Conservation (phyloP, 371 early-diverging fungal species). For the Mortierella sp. region DNA sequence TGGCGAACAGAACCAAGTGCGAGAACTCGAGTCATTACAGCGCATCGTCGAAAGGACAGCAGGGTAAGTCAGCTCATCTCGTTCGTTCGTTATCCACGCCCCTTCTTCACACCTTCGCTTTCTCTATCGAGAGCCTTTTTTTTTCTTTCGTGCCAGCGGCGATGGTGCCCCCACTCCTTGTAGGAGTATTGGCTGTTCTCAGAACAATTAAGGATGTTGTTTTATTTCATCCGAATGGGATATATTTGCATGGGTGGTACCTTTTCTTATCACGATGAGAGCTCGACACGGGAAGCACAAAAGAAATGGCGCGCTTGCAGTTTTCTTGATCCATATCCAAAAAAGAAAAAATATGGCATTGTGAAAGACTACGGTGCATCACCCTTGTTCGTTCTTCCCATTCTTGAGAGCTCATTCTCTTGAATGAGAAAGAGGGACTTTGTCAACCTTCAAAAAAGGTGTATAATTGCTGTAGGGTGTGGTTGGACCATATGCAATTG, state of each 20-base stretch:
- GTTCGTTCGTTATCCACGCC: background rate
- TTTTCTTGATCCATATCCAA: background rate
- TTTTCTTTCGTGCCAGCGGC: background rate
- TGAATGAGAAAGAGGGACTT: background rate
- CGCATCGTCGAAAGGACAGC: slow-evolving; percentile 56
- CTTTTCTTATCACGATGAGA: background rate
- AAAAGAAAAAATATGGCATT: background rate
- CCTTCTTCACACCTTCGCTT: background rate
- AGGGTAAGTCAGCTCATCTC: slow-evolving; percentile 29
- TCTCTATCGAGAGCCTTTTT: background rate
- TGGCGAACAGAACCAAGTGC: slow-evolving; percentile 49
- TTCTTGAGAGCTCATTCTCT: slow-evolving; percentile 12
- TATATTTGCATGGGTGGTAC: background rate
- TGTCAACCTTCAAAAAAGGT: background rate
- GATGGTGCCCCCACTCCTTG: background rate
- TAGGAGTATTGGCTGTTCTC: background rate
- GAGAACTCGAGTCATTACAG: slow-evolving; percentile 51
- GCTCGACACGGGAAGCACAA: background rate
- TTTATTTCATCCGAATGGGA: background rate
- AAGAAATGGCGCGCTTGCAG: background rate
- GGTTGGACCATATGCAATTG: slow-evolving; percentile 6
- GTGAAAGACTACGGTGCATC: background rate
- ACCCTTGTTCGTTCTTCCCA: background rate
- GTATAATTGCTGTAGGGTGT: background rate
- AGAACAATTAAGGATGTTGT: background rate